A percentile compares a stretch with the other conserved stretches of the same genome.
Conservation (phyloP, 495 filamentous ascomycete species). For the Parathielavia appendiculata region DNA sequence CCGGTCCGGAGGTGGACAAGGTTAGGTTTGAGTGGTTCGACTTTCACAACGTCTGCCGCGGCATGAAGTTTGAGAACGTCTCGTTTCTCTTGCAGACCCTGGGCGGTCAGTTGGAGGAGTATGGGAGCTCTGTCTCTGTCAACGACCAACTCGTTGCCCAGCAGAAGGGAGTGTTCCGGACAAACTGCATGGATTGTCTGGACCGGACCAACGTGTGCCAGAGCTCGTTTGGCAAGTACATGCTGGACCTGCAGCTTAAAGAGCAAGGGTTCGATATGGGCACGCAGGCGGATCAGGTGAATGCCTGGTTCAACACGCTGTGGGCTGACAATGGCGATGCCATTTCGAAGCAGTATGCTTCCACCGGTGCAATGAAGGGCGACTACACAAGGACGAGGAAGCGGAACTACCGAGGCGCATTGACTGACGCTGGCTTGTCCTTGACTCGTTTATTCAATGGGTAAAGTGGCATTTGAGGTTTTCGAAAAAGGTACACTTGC, state of each 20-base stretch:
- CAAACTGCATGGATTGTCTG: conserved; percentile 97
- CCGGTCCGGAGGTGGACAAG: conserved; percentile 42
- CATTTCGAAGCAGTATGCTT: conserved; percentile 72
- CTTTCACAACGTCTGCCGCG: conserved; percentile 82
- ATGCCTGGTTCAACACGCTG: conserved; percentile 85
- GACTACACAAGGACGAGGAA: conserved; percentile 90
- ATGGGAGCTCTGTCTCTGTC: conserved; percentile 58
- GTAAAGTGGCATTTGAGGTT: conserved; percentile 30
- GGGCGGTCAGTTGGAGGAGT: conserved; percentile 54
- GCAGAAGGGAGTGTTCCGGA: conserved; percentile 74
- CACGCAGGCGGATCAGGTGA: conserved; percentile 62
- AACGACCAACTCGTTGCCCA: conserved; percentile 42
- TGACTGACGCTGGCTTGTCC: conserved; percentile 89
- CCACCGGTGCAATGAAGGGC: conserved; percentile 88
- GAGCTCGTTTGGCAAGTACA: conserved; percentile 72
- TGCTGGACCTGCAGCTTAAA: conserved; percentile 69
- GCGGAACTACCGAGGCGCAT: conserved; percentile 81
- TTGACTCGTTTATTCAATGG: conserved; percentile 65
- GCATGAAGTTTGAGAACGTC: conserved; percentile 97
- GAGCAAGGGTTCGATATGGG: conserved; percentile 68
- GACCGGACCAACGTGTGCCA: conserved; percentile 93
- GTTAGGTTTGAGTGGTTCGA: conserved; percentile 90
- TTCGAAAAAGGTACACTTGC: neutral
- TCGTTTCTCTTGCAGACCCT: conserved; percentile 66
- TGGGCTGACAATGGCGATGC: conserved; percentile 94